Conservation (phyloP, 2,329 filamentous ascomycete genomes). For the Samsoniella hepiali region DNA sequence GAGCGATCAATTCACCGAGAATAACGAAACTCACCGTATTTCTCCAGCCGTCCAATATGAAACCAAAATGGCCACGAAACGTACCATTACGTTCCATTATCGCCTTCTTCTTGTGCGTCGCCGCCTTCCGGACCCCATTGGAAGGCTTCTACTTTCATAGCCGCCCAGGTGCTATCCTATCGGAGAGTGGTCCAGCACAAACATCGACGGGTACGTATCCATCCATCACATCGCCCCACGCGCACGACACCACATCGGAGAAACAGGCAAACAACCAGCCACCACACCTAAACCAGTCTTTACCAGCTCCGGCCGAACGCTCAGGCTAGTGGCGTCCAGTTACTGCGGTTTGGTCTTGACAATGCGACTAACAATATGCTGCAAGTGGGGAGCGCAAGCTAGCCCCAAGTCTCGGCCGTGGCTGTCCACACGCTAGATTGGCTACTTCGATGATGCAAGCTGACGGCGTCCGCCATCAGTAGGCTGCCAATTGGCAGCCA, state of each 20-base stretch:
- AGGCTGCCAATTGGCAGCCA: neutral
- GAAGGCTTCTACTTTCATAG: neutral
- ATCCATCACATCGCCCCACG: conserved; percentile 5
- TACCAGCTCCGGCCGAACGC: too few species aligned
- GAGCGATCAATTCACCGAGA: neutral
- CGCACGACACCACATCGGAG: neutral
- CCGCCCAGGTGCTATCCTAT: neutral
- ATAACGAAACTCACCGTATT: neutral
- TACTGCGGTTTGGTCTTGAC: neutral
- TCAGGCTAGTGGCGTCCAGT: too few species aligned
- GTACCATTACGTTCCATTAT: neutral
- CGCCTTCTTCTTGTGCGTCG: neutral
- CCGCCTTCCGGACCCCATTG: neutral
- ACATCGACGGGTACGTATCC: neutral
- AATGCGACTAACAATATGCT: neutral
- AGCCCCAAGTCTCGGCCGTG: neutral
- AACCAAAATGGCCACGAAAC: neutral
- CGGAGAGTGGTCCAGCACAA: neutral
- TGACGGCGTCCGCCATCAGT: neutral
- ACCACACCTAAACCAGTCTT: too few species aligned
- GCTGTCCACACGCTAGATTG: neutral
- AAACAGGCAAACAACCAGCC: too few species aligned
- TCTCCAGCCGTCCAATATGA: neutral
- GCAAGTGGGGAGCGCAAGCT: neutral
- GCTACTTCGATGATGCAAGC: neutral